Conservation (phyloP, 441 rosid species). For the Pelargonium australe region DNA sequence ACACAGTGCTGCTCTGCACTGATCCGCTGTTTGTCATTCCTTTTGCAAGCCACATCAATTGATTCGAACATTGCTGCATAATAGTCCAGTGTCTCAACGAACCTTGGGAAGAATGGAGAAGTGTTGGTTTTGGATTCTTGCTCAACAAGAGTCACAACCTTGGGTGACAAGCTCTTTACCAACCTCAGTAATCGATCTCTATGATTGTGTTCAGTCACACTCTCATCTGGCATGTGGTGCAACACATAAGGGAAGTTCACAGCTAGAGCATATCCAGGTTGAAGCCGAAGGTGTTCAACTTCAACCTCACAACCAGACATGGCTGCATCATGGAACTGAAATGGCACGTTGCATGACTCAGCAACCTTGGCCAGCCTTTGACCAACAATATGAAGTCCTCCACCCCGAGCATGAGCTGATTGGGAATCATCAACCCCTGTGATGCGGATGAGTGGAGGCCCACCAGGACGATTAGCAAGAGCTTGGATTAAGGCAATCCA, state of each 20-base stretch:
- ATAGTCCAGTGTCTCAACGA: conserved; percentile 45
- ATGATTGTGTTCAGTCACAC: conserved; percentile 51
- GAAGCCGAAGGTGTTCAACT: conserved; percentile 37
- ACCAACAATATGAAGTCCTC: conserved; percentile 53
- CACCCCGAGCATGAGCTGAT: conserved; percentile 59
- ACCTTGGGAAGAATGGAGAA: conserved; percentile 46
- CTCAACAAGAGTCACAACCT: conserved; percentile 52
- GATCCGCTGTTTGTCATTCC: conserved; percentile 50
- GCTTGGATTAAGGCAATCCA: conserved; percentile 40
- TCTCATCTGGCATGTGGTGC: conserved; percentile 73
- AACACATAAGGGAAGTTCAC: conserved; percentile 58
- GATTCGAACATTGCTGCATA: conserved; percentile 61
- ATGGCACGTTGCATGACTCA: conserved; percentile 32
- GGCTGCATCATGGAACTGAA: conserved; percentile 51
- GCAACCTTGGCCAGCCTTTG: conserved; percentile 35
- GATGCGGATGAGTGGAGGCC: conserved; percentile 45
- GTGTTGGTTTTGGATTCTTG: conserved; percentile 73
- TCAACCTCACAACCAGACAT: conserved; percentile 44
- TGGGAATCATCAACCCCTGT: conserved; percentile 65
- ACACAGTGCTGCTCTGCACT: conserved; percentile 69
- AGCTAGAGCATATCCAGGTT: conserved; percentile 46
- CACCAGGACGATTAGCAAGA: conserved; percentile 43
- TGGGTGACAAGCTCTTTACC: conserved; percentile 53
- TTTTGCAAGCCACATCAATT: conserved; percentile 39
- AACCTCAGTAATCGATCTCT: conserved; percentile 52